Percentiles rank a stretch among this genome's conserved stretches.
Conservation (phyloP, 805 yeast genomes). For the Wickerhamiella cacticola region DNA sequence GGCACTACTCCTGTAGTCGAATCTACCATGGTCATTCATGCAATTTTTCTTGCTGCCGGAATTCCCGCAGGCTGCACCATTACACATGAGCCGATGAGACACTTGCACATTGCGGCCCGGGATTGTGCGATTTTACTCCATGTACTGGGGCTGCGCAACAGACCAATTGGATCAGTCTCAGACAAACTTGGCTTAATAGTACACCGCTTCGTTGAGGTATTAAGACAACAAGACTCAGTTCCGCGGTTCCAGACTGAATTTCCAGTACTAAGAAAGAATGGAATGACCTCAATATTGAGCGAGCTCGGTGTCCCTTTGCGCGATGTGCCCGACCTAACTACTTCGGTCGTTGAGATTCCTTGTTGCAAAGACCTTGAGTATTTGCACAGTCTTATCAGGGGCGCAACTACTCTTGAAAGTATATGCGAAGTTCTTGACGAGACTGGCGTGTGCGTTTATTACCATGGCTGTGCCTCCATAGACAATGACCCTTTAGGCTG, state of each 20-base stretch:
- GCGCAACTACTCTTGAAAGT: not conserved
- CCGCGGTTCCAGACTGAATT: constrained; percentile 4
- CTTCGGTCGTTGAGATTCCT: not conserved
- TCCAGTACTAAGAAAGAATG: not conserved
- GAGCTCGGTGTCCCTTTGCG: constrained; percentile 6
- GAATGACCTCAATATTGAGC: not conserved
- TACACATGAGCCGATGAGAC: not conserved
- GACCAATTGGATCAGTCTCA: not conserved
- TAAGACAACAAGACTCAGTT: not conserved
- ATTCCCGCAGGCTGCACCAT: constrained; percentile 2
- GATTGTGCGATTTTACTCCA: constrained; percentile 5
- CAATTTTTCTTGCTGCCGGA: constrained; percentile 7
- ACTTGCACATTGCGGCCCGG: not conserved
- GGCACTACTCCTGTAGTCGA: not conserved
- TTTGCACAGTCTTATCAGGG: not conserved
- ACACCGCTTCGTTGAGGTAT: not conserved
- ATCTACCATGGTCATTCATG: constrained; percentile 5
- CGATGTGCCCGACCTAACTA: not conserved
- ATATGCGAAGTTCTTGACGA: not conserved
- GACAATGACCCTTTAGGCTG: not conserved
- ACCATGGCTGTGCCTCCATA: not conserved
- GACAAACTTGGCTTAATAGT: not conserved
- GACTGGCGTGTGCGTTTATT: not conserved
- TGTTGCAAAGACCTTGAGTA: constrained; percentile 2
- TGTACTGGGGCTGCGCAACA: not conserved